Conservation (phyloP, 352 stramenopile species). For the Globisporangium abappressorium region DNA sequence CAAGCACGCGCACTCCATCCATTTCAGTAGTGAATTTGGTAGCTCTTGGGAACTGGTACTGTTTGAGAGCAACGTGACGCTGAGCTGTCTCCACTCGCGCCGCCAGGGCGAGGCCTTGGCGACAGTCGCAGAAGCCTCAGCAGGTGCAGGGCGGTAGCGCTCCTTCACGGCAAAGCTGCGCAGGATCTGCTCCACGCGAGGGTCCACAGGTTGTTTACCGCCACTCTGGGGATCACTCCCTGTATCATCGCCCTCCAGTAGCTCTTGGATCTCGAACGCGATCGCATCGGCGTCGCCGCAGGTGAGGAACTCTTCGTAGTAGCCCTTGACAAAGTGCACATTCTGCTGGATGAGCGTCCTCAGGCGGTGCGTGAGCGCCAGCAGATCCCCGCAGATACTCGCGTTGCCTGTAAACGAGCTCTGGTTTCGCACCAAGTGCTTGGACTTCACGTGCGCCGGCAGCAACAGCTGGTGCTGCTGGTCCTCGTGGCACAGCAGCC, state of each 20-base stretch:
- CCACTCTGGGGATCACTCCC: not conserved
- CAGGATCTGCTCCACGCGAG: slow-evolving; percentile 32
- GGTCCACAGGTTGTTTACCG: not conserved
- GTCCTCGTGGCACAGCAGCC: slow-evolving; percentile 36
- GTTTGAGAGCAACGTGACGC: slow-evolving; percentile 25
- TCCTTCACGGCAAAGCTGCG: slow-evolving; percentile 37
- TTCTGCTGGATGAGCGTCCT: slow-evolving; percentile 22
- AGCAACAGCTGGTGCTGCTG: slow-evolving; percentile 25
- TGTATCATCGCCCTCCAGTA: not conserved
- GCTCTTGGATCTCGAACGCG: slow-evolving; percentile 28
- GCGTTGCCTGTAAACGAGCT: slow-evolving; percentile 20
- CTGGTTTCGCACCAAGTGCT: slow-evolving; percentile 40
- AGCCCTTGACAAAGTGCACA: slow-evolving; percentile 24
- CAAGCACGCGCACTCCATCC: slow-evolving; percentile 41
- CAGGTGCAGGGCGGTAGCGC: slow-evolving; percentile 24
- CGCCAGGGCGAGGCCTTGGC: slow-evolving; percentile 28
- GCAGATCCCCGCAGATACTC: slow-evolving; percentile 20
- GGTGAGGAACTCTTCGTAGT: slow-evolving; percentile 43
- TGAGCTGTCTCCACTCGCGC: slow-evolving; percentile 65
- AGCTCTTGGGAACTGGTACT: slow-evolving; percentile 7
- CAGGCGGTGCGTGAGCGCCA: slow-evolving; percentile 25
- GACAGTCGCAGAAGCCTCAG: not conserved
- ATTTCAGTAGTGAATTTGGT: slow-evolving; percentile 18
- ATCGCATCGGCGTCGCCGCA: slow-evolving; percentile 49
- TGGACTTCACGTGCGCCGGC: slow-evolving; percentile 43